A percentile compares a stretch with the other conserved stretches of the same genome.
Conservation (phyloP, 164 flowering plant genomes). For the Aristolochia contorta region DNA sequence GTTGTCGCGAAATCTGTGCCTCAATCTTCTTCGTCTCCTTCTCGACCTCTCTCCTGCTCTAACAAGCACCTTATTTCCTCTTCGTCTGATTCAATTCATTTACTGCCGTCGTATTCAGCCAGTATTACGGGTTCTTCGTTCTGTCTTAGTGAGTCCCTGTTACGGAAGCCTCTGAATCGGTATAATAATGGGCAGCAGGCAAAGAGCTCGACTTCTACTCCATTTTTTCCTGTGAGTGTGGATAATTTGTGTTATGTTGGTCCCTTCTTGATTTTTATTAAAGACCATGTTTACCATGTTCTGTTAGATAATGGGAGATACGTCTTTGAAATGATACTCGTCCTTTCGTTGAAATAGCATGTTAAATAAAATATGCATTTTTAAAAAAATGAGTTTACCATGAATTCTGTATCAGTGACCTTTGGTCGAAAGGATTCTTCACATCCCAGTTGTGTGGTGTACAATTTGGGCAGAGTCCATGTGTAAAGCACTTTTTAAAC, state of each 20-base stretch:
- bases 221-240: background rate
- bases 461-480: no score
- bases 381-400: background rate
- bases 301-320: background rate
- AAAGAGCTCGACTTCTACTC: background rate
- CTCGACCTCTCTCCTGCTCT: background rate
- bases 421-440: background rate
- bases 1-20: conserved; percentile 4
- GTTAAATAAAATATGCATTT: background rate
- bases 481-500: no score
- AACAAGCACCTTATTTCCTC: background rate
- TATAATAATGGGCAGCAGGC: background rate
- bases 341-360: background rate
- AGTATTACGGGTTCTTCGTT: background rate
- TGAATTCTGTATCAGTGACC: background rate
- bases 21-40: conserved; percentile 2
- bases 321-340: background rate
- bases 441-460: no score
- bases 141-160: conserved; percentile 3
- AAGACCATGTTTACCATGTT: no score
- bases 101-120: conserved; percentile 1
- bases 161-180: background rate
- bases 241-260: background rate
- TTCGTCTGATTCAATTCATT: background rate
- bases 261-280: background rate